phyloP scores from a whole-genome alignment of 1,284 basidiomycete species.

The Cryptococcus floricola region DNA sequence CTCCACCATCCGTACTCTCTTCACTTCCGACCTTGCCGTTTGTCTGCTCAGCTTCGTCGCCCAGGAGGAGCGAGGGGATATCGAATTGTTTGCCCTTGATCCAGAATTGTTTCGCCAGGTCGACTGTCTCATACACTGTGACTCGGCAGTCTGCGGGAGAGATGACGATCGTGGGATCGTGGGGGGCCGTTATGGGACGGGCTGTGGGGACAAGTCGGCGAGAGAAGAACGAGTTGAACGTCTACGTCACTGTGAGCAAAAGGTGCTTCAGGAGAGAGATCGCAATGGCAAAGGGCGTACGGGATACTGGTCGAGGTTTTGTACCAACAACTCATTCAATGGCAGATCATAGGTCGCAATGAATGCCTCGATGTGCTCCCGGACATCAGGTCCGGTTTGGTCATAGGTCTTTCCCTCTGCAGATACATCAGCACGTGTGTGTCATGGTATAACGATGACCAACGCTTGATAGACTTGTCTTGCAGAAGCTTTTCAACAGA shows the following conservation, averaged over 20 bases:
- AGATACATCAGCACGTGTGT: not conserved
- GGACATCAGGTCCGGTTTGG: constrained; percentile 39
- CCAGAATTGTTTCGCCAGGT: constrained; percentile 66
- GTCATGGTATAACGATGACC: constrained; percentile 11
- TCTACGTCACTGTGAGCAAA: constrained; percentile 16
- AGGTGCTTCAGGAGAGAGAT: not conserved
- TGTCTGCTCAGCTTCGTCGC: constrained; percentile 49
- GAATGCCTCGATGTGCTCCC: constrained; percentile 65
- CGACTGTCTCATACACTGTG: constrained; percentile 62
- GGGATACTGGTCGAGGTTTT: constrained; percentile 60
- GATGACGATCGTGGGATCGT: constrained; percentile 58
- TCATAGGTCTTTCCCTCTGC: constrained; percentile 51
- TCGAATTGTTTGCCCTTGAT: constrained; percentile 73
- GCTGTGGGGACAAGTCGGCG: constrained; percentile 63
- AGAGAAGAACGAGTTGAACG: constrained; percentile 80
- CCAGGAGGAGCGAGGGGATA: constrained; percentile 59
- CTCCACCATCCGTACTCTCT: constrained; percentile 13
- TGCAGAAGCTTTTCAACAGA: constrained; percentile 60
- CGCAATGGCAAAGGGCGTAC: constrained; percentile 18
- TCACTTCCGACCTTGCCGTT: constrained; percentile 51
- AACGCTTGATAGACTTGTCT: constrained; percentile 63
- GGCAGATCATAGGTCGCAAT: constrained; percentile 67
- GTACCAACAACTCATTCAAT: constrained; percentile 61
- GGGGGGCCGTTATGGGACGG: constrained; percentile 61
- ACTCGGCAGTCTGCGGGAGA: constrained; percentile 71